Evolutionary conservation across 1,284 basidiomycete genomes (phyloP).

Genomic region (Apiotrichum gamsii): DNA sequence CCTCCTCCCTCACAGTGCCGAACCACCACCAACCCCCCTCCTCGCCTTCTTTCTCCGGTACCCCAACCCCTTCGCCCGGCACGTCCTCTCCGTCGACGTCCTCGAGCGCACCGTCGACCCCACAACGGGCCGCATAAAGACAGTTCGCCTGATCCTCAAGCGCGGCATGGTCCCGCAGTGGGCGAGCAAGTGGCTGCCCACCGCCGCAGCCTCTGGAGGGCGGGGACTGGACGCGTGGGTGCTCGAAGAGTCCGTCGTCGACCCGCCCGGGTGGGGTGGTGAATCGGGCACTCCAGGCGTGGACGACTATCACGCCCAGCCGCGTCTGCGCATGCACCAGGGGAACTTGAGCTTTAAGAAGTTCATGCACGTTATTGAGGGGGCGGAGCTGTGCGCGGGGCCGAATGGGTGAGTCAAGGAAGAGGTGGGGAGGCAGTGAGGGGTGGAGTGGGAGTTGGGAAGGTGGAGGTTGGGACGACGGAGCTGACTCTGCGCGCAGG

Average conservation of each 20-base stretch:
- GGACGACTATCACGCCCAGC: constrained; percentile 22
- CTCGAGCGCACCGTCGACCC: constrained; percentile 70
- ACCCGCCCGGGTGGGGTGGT: constrained; percentile 34
- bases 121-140: constrained; percentile 65
- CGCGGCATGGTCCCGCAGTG: constrained; percentile 81
- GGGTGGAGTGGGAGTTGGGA: background rate
- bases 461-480: no score
- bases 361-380: constrained; percentile 47
- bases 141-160: constrained; percentile 87
- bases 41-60: constrained; percentile 93
- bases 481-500: constrained; percentile 7
- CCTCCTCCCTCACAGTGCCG: constrained; percentile 26
- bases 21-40: constrained; percentile 63
- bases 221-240: constrained; percentile 67
- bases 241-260: constrained; percentile 80
- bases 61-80: constrained; percentile 90
- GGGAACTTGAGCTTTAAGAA: constrained; percentile 46
- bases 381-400: constrained; percentile 38
- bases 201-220: constrained; percentile 51
- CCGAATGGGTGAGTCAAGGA: constrained; percentile 33
- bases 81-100: constrained; percentile 92
- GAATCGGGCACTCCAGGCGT: background rate
- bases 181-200: constrained; percentile 67
- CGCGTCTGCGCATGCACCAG: constrained; percentile 34
- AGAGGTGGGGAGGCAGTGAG: no score